Evolutionary conservation across 805 yeast genomes (phyloP).

Genomic region (Myxozyma monticola): DNA sequence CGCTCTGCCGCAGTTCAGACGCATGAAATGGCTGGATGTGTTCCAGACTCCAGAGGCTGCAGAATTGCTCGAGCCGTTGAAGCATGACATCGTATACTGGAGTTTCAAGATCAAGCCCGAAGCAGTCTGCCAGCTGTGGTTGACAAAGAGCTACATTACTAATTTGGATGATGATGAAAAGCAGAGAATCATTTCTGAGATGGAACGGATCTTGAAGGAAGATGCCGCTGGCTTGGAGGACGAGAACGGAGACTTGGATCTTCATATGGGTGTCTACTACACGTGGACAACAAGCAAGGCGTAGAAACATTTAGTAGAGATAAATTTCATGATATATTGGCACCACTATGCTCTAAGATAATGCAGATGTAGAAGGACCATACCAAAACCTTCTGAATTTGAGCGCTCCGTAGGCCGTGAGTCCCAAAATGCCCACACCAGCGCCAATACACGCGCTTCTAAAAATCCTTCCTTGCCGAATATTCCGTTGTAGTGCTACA

Average conservation of each 20-base stretch:
- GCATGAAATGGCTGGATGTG: constrained; percentile 48
- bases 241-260: constrained; percentile 19
- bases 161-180: constrained; percentile 44
- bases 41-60: constrained; percentile 36
- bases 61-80: constrained; percentile 41
- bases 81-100: constrained; percentile 41
- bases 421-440: constrained; percentile 16
- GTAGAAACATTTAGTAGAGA: not conserved
- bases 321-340: not conserved
- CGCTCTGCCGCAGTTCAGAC: constrained; percentile 59
- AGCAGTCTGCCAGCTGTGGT: constrained; percentile 52
- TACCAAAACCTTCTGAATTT: constrained; percentile 5
- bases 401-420: constrained; percentile 14
- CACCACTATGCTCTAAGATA: not conserved
- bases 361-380: not conserved
- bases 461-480: constrained; percentile 18
- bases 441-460: constrained; percentile 5
- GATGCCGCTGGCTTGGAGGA: constrained; percentile 10
- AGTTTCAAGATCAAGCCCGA: constrained; percentile 40
- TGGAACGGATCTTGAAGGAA: constrained; percentile 38
- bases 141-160: constrained; percentile 56
- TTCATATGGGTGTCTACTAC: constrained; percentile 22
- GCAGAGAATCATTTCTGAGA: constrained; percentile 36
- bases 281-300: constrained; percentile 23
- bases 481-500: constrained; percentile 18